Base-by-base conservation (phyloP, 176 grass and related monocot genomes). In the Avena insularis region DNA sequence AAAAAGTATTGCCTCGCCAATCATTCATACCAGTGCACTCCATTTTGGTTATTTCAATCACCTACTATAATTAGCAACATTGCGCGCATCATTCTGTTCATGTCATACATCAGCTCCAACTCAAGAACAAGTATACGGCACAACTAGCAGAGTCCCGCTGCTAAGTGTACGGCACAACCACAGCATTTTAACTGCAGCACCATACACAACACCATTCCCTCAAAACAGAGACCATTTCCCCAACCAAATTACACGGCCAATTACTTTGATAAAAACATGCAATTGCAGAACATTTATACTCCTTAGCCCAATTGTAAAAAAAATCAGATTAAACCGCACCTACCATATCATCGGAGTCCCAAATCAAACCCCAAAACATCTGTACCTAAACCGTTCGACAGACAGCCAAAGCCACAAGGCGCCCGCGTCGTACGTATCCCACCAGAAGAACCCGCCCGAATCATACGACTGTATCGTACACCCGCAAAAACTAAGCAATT, bases 41-140 rank as follows among this genome's bases (percentile, higher is more conserved):
- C 56, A 38, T 11, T 77, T 71, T 17, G 27, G 49, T 47, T 4
- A 0, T 48, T 66, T 45, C 2, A 36, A 66, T 9, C 79, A 63
- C 8, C 79, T 33, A 81, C n/a, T 87, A 11, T 54, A 72, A 23
- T 25, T 86, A 19, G 47, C 73, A 79, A 57, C 46, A 36, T 3
- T 72, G 54, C 9, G 19, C 20, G 47, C 19, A 1, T 4, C 17
- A 40, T 29, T 77, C 20, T 33, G 45, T 83, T 33, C 55, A 87
- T 0, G 61, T 27, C 56, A 19, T 48, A 7, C n/a, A 14, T 66
- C 13, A 75, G 58, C 57, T 64, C 58, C 71, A 85, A 17, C 83
- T 77, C 19, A 64, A 64, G 27, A 66, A 67, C 19, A 51, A 40
- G 1, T 8, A 8, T 40, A 60, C 16, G 3, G 4, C 43, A 74